Base-by-base conservation (phyloP, 2,329 filamentous ascomycete species). In the Metarhizium brunneum region DNA sequence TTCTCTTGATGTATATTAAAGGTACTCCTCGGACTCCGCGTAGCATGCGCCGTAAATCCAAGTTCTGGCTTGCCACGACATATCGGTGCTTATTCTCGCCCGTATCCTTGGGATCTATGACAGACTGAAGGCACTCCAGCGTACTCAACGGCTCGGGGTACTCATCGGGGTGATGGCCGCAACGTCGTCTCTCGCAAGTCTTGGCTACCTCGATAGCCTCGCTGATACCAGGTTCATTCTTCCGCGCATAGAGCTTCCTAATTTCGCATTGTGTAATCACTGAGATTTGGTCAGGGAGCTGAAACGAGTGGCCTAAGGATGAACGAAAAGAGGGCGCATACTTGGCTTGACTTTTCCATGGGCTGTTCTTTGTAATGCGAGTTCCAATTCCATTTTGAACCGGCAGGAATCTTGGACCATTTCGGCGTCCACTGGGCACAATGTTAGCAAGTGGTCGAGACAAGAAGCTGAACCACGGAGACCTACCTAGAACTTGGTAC, bases 361-460 rank as follows among this genome's bases (percentile, higher is more conserved):
- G 3, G 96, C 77, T n/a, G 90, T 94, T 57, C 88, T 81, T 67
- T 92, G 83, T 35, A 96, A 75, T 25, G 86, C 83, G 42, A 81
- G 80, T 52, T 88, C 76, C n/a, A 96, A 76, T 59, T 95, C 88
- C 87, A 96, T 96, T 66, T 92, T 94, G 76, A 88, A 94, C 52
- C 83, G 82, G 61, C 87, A 83, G 25, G 91, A 85, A 68, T 95
- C 90, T 65, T 83, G 80, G 53, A 97, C 81, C 64, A 97, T 89
- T 61, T 91, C 84, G 57, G 90, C 88, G 68, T 96, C 92, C 58
- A 96, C 85, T 83, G 63, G 3, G 13, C 45, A 20, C 62, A 60
- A 56, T 42, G 36, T 54, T 25, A 48, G 56, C 55, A 32, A 57
- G 48, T 18, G 52, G 29, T 30, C 55, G 48, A 56, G 54, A 6